Evolutionary conservation across 1,139 yeast species (phyloP).

Genomic region (Geotrichum candidum): DNA sequence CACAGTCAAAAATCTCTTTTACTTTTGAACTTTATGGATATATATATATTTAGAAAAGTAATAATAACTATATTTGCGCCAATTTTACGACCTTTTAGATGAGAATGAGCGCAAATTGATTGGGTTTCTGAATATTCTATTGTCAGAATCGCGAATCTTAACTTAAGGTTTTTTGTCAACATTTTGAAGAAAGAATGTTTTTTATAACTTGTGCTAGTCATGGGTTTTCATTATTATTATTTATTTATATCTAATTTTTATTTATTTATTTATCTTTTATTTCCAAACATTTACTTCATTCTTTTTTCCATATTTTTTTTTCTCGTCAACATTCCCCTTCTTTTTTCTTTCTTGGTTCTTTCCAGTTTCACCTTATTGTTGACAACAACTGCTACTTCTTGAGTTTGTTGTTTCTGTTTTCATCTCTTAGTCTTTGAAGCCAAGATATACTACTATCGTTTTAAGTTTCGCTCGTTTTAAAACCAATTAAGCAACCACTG

Average conservation of each 20-base stretch:
- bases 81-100: too few relatives aligned
- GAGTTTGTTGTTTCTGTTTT: neutral
- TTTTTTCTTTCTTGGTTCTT: conserved; percentile 4
- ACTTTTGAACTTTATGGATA: neutral
- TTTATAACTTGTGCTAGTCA: neutral
- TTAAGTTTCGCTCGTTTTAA: neutral
- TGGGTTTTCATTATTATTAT: neutral
- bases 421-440: neutral
- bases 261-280: neutral
- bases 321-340: neutral
- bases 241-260: neutral
- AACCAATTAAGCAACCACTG: neutral
- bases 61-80: too few relatives aligned
- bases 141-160: too few relatives aligned
- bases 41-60: neutral
- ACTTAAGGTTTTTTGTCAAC: too few relatives aligned
- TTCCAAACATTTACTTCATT: neutral
- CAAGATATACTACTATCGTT: neutral
- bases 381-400: neutral
- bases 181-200: neutral
- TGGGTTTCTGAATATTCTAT: too few relatives aligned
- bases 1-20: neutral
- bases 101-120: too few relatives aligned
- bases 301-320: neutral
- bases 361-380: neutral